phyloP scores from a whole-genome alignment of 495 filamentous ascomycete genomes.

The Symbiotaphrina buchneri region DNA sequence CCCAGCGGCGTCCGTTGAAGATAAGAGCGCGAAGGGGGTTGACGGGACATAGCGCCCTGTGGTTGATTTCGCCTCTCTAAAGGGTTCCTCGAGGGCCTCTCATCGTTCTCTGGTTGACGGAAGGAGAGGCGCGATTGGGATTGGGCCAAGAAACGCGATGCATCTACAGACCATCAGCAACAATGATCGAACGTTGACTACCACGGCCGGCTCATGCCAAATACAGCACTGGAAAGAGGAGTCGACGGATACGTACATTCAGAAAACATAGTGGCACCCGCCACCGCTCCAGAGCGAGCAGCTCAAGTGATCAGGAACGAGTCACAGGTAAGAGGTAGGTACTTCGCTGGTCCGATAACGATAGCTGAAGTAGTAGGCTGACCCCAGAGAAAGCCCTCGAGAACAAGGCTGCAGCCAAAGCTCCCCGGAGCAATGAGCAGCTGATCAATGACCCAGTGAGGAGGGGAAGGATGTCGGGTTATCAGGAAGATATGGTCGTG shows the following conservation, averaged over 20 bases:
- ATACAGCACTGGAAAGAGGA: conserved; percentile 6
- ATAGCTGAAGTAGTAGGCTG: too few relatives aligned
- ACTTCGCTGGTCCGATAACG: too few relatives aligned
- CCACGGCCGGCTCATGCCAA: conserved; percentile 11
- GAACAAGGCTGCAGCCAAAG: too few relatives aligned
- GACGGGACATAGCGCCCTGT: conserved; percentile 20
- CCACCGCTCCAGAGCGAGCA: conserved; percentile 1
- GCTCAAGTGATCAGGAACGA: too few relatives aligned
- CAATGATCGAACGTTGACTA: background rate
- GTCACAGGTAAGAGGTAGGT: too few relatives aligned
- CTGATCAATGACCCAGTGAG: too few relatives aligned
- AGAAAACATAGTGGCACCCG: conserved; percentile 55
- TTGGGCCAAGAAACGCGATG: conserved; percentile 90
- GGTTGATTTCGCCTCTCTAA: conserved; percentile 20
- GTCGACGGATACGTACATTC: conserved; percentile 50
- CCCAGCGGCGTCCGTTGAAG: conserved; percentile 23
- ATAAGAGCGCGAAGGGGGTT: conserved; percentile 22
- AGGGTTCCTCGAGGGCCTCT: conserved; percentile 21
- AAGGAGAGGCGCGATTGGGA: conserved; percentile 73
- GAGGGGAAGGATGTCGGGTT: too few relatives aligned
- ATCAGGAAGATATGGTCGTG: too few relatives aligned
- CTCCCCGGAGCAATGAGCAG: too few relatives aligned
- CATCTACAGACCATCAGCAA: conserved; percentile 35
- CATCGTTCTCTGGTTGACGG: conserved; percentile 19
- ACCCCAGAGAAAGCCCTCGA: too few relatives aligned